Evolutionary conservation across 1,139 yeast species (phyloP).

Genomic region (Candida sp.): DNA sequence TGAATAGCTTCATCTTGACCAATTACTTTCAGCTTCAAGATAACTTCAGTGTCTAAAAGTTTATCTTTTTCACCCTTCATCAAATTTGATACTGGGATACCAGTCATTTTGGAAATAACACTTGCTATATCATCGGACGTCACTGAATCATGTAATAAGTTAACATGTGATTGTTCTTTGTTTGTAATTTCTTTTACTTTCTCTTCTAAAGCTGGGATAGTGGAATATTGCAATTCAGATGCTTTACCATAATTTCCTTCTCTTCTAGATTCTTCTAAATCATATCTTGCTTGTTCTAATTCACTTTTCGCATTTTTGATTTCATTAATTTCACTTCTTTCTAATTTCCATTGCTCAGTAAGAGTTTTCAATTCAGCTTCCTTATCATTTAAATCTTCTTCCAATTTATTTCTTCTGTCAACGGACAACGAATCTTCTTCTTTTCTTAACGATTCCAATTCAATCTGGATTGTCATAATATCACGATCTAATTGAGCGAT

Average conservation of each 20-base stretch:
- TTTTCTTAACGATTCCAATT: conserved; percentile 86
- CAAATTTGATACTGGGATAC: conserved; percentile 89
- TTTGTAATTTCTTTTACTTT: conserved; percentile 49
- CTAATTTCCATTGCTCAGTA: conserved; percentile 84
- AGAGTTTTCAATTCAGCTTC: conserved; percentile 63
- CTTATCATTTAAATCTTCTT: conserved; percentile 61
- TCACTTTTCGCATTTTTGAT: conserved; percentile 78
- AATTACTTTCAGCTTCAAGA: conserved; percentile 72
- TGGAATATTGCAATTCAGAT: conserved; percentile 82
- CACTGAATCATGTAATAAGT: conserved; percentile 83
- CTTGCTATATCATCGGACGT: conserved; percentile 91
- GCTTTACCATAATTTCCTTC: conserved; percentile 86
- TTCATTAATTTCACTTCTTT: conserved; percentile 68
- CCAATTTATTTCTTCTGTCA: conserved; percentile 66
- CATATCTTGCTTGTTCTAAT: conserved; percentile 79
- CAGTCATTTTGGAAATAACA: conserved; percentile 92
- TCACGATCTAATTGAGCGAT: conserved; percentile 85
- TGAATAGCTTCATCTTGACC: conserved; percentile 96
- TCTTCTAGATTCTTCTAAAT: conserved; percentile 79
- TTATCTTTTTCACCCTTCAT: conserved; percentile 95
- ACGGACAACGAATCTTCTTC: conserved; percentile 84
- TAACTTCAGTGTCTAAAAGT: conserved; percentile 79
- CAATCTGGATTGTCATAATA: conserved; percentile 93
- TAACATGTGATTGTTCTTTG: conserved; percentile 25
- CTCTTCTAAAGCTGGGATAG: conserved; percentile 74